Percentiles rank a stretch among this genome's conserved stretches.
These are phyloP conservation scores for Pisolithus microcarpus DNA, from an alignment of 768 basidiomycete genomes.

Conservation along the genomic window DNA sequence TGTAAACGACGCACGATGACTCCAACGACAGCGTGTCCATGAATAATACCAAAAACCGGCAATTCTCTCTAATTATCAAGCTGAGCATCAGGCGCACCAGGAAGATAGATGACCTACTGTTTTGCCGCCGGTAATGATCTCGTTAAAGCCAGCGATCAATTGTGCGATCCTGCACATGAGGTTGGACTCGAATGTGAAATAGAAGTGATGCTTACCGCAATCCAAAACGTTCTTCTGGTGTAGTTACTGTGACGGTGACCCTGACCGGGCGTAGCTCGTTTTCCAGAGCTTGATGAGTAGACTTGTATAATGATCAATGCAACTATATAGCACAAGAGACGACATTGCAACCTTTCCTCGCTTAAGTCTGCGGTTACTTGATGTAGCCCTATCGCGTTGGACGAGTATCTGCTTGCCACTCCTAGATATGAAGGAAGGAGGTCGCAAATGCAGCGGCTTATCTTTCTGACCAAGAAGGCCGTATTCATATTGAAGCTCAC, in stretches of 20 bases:
- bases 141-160: slow-evolving; percentile 59
- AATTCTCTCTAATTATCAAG: slow-evolving; percentile 57
- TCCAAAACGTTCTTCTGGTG: slow-evolving; percentile 72
- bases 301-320: slow-evolving; percentile 29
- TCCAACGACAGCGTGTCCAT: slow-evolving; percentile 59
- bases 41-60: slow-evolving; percentile 72
- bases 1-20: slow-evolving; percentile 49
- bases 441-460: slow-evolving; percentile 43
- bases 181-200: not conserved
- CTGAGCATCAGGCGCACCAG: not conserved
- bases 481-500: slow-evolving; percentile 76
- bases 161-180: slow-evolving; percentile 55
- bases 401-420: slow-evolving; percentile 57
- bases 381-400: slow-evolving; percentile 40
- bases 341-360: slow-evolving; percentile 43
- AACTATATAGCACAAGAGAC: not conserved
- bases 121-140: slow-evolving; percentile 39
- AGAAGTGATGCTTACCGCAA: slow-evolving; percentile 42
- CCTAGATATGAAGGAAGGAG: slow-evolving; percentile 47
- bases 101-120: slow-evolving; percentile 36
- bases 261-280: slow-evolving; percentile 58
- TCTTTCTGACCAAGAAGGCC: slow-evolving; percentile 54
- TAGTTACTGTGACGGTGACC: slow-evolving; percentile 41
- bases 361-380: slow-evolving; percentile 47
- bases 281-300: slow-evolving; percentile 73